Base-by-base conservation (phyloP, 2,329 filamentous ascomycete genomes). In the Cercospora sp. region DNA sequence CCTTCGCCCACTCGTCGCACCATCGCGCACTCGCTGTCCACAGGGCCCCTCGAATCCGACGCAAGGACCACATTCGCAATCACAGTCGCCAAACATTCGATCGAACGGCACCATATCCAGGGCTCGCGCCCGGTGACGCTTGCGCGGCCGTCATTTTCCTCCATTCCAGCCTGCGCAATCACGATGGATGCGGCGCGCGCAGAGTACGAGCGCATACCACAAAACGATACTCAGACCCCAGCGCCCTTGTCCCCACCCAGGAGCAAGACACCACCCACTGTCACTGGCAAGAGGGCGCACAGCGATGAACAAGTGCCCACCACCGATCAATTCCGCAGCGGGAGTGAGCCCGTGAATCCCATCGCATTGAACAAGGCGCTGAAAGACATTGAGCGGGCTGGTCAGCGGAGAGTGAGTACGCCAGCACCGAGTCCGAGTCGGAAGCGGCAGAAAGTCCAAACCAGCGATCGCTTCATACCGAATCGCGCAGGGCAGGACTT, bases 401-500 rank as follows among this genome's bases (percentile, higher is more conserved):
- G 86, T n/a, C 83, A 83, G 68, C 81, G 83, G 58, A 80, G 87
- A 65, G 74, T 87, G 71, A 84, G 85, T 66, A 90, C 89, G 31
- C 88, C 89, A 3, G 86, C 83, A 53, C 84, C 86, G 31, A 91
- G 89, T 77, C 89, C 89, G 4, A 90, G 87, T 77, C 83, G 89
- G 69, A 91, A 91, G 79, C 84, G 89, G 71, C 89, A 90, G 77
- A 83, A 89, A 70, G 82, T 90, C 18, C 90, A 91, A 75, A 69
- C 67, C 62, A 81, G 84, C 70, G 75, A 67, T 77, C 96, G 95
- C 75, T 99, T 99, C 78, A 98, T 99, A 73, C 95, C 95, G 30
- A 96, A 95, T 74, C 88, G 95, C 51, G 90, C 94, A 72, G 95
- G 94, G 5, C 93, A 97, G 79, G 95, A 99, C 80, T 84, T 98